A percentile compares a stretch with the other conserved stretches of the same genome.
These are phyloP conservation scores for Acrocalymma vagum DNA, from an alignment of 2,329 filamentous ascomycete genomes.

Conservation along the genomic window DNA sequence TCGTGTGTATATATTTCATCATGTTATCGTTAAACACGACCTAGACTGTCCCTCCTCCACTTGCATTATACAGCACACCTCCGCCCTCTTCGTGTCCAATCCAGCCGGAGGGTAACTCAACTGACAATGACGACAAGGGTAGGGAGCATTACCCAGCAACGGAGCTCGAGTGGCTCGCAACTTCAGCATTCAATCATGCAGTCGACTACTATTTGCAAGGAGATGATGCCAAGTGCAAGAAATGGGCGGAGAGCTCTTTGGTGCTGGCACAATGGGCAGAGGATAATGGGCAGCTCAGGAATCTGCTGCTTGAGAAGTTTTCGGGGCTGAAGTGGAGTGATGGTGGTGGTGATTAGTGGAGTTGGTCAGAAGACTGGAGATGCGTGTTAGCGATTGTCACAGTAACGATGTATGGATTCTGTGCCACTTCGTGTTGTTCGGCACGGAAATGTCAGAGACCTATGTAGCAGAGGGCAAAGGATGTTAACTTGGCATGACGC, in stretches of 20 bases:
- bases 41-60: slow-evolving; percentile 3
- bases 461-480: too few species aligned
- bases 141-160: slow-evolving; percentile 66
- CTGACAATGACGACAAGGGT: slow-evolving; percentile 41
- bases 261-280: slow-evolving; percentile 66
- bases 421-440: too few species aligned
- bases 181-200: slow-evolving; percentile 68
- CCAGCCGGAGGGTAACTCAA: slow-evolving; percentile 7
- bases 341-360: too few species aligned
- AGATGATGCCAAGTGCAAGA: slow-evolving; percentile 63
- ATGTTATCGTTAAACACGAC: slow-evolving; percentile 11
- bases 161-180: slow-evolving; percentile 81
- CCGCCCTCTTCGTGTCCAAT: slow-evolving; percentile 21
- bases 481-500: too few species aligned
- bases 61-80: slow-evolving; percentile 12
- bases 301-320: slow-evolving; percentile 54
- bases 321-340: slow-evolving; percentile 58
- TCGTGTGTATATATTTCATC: slow-evolving; percentile 5
- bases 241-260: slow-evolving; percentile 71
- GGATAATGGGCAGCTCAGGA: slow-evolving; percentile 54
- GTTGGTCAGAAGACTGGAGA: too few species aligned
- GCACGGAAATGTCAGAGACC: too few species aligned
- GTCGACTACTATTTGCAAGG: slow-evolving; percentile 65
- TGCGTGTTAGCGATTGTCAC: too few species aligned
- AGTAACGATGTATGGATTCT: too few species aligned